A percentile compares a stretch with the other conserved stretches of the same genome.
These are phyloP conservation scores for Xylaria sp. DNA, from an alignment of 2,329 filamentous ascomycete genomes.

Conservation along the genomic window DNA sequence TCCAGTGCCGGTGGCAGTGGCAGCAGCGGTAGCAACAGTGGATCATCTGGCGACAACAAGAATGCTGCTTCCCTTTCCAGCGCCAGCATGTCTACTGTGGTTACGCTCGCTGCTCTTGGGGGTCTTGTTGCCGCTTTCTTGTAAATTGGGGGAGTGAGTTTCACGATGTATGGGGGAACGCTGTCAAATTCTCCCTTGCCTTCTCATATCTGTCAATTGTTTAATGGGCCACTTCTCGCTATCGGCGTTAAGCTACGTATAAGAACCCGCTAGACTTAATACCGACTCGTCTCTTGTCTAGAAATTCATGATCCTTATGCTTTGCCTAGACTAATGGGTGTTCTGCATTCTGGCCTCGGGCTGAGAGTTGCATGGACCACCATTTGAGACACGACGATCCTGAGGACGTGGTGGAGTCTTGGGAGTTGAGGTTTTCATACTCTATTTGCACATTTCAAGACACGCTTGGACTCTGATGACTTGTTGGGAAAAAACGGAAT, in stretches of 20 bases:
- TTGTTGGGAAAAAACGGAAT: constrained; percentile 9
- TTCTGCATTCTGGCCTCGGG: background rate
- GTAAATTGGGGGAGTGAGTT: constrained; percentile 51
- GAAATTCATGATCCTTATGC: constrained; percentile 27
- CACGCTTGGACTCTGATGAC: constrained; percentile 16
- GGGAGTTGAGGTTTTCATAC: constrained; percentile 14
- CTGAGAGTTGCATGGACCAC: background rate
- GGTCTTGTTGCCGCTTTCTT: constrained; percentile 56
- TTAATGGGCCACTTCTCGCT: constrained; percentile 42
- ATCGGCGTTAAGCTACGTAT: constrained; percentile 49
- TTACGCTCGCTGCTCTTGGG: constrained; percentile 47
- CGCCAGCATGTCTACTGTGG: constrained; percentile 58
- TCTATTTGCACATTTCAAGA: constrained; percentile 6
- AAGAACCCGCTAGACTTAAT: constrained; percentile 59
- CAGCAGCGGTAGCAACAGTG: constrained; percentile 43
- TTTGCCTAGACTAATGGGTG: constrained; percentile 18
- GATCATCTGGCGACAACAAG: constrained; percentile 38
- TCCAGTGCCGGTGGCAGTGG: constrained; percentile 28
- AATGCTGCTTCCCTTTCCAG: constrained; percentile 58
- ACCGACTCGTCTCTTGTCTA: constrained; percentile 50
- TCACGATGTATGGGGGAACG: constrained; percentile 31
- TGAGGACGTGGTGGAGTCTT: background rate
- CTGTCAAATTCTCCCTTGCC: constrained; percentile 40
- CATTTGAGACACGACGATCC: background rate
- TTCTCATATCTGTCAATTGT: constrained; percentile 46